Evolutionary conservation across 352 stramenopile genomes (phyloP).

Genomic region (Blastocystis sp.): DNA sequence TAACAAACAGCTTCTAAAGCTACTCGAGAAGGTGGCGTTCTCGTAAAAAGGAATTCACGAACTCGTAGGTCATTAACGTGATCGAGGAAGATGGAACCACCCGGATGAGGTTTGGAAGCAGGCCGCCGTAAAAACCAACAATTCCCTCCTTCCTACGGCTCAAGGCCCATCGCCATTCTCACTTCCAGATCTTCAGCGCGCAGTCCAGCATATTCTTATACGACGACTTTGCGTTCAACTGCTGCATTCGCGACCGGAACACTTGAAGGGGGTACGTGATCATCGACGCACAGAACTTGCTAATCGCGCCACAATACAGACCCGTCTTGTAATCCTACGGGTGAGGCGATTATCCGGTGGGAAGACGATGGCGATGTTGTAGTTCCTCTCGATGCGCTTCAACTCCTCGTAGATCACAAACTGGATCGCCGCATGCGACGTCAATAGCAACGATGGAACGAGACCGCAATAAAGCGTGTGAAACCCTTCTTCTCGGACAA

Average conservation of each 20-base stretch:
- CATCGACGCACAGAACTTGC: constrained; percentile 65
- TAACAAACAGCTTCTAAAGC: constrained; percentile 57
- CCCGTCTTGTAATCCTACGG: constrained; percentile 61
- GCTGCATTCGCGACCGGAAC: constrained; percentile 59
- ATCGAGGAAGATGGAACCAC: constrained; percentile 64
- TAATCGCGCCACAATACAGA: constrained; percentile 50
- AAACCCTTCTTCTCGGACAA: constrained; percentile 53
- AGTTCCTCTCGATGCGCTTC: constrained; percentile 49
- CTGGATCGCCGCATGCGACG: constrained; percentile 65
- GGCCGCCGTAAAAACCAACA: constrained; percentile 49
- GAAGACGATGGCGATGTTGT: neutral
- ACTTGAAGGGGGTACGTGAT: constrained; percentile 68
- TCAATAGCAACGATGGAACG: constrained; percentile 51
- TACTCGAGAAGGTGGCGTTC: constrained; percentile 46
- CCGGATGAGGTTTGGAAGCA: constrained; percentile 63
- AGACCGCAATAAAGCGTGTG: constrained; percentile 66
- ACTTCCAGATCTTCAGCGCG: constrained; percentile 66
- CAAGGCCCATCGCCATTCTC: too few relatives aligned
- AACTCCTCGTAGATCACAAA: constrained; percentile 68
- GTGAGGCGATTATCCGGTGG: neutral
- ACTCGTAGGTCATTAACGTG: constrained; percentile 69
- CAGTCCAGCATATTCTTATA: constrained; percentile 57
- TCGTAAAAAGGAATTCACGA: constrained; percentile 43
- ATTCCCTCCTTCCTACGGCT: constrained; percentile 53
- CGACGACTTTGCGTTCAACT: constrained; percentile 61